Evolutionary conservation across 768 basidiomycete species (phyloP).

Genomic region (Cystobasidium tubakii): DNA sequence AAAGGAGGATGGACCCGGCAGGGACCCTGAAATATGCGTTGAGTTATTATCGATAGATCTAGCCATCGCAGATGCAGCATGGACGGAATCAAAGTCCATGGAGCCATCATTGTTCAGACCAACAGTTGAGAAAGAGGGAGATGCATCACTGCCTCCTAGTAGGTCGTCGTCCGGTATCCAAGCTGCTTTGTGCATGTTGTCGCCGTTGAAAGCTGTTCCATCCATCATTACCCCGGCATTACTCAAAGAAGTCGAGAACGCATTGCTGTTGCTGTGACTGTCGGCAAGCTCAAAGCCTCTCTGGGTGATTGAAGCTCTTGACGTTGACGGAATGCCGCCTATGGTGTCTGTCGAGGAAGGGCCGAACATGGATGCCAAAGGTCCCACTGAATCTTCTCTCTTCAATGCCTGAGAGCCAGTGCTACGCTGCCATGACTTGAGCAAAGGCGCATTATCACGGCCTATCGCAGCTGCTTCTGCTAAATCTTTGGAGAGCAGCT

Average conservation of each 20-base stretch:
- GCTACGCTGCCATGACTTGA: slow-evolving; percentile 33
- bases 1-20: neutral
- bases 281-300: slow-evolving; percentile 12
- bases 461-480: slow-evolving; percentile 50
- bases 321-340: neutral
- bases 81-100: slow-evolving; percentile 25
- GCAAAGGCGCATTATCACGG: slow-evolving; percentile 26
- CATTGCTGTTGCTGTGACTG: neutral
- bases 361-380: slow-evolving; percentile 1
- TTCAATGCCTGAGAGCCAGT: neutral
- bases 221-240: neutral
- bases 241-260: slow-evolving; percentile 9
- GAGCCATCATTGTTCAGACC: neutral
- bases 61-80: neutral
- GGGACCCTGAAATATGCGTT: neutral
- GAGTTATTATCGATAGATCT: slow-evolving; percentile 11
- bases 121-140: neutral
- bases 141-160: slow-evolving; percentile 18
- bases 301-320: slow-evolving; percentile 27
- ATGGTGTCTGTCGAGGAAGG: neutral
- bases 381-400: slow-evolving; percentile 9
- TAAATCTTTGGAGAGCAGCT: slow-evolving; percentile 72
- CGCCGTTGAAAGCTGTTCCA: neutral
- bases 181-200: slow-evolving; percentile 18
- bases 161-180: slow-evolving; percentile 28